Conservation (phyloP, 345 rosid genomes). For the Punica granatum region DNA sequence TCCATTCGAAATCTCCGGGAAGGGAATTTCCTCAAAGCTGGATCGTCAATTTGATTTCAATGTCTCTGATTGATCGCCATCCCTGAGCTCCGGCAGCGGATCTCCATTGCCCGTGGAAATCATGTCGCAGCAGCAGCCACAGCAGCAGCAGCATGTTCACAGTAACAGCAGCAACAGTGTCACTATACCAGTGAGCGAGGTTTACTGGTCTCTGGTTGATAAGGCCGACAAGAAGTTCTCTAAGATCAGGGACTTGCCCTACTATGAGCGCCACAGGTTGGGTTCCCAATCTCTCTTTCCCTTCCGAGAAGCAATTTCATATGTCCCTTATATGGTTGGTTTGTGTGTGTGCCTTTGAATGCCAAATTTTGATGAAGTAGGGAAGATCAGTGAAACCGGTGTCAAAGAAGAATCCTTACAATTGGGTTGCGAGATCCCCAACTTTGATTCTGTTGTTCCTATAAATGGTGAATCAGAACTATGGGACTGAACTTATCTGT, state of each 20-base stretch:
- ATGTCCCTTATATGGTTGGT: too few relatives aligned
- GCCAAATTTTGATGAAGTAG: neutral
- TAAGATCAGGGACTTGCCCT: slow-evolving; percentile 95
- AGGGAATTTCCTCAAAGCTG: neutral
- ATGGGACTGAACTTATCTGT: neutral
- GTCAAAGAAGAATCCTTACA: neutral
- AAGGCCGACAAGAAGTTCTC: slow-evolving; percentile 96
- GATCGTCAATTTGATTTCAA: neutral
- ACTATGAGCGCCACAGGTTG: slow-evolving; percentile 92
- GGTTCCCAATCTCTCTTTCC: slow-evolving; percentile 13
- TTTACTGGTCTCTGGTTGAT: slow-evolving; percentile 87
- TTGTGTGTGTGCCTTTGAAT: neutral
- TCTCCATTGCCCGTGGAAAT: neutral
- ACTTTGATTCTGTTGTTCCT: neutral
- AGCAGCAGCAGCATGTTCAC: slow-evolving; percentile 11
- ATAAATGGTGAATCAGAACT: neutral
- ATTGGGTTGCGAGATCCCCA: neutral
- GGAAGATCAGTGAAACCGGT: neutral
- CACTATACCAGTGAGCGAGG: slow-evolving; percentile 71
- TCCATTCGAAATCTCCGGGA: neutral
- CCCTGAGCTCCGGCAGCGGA: neutral
- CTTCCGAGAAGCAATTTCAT: neutral
- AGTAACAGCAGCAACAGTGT: slow-evolving; percentile 22
- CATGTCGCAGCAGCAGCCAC: slow-evolving; percentile 14
- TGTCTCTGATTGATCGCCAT: neutral